Base-by-base conservation (phyloP, 2,329 filamentous ascomycete genomes). In the Penicillium sp. region DNA sequence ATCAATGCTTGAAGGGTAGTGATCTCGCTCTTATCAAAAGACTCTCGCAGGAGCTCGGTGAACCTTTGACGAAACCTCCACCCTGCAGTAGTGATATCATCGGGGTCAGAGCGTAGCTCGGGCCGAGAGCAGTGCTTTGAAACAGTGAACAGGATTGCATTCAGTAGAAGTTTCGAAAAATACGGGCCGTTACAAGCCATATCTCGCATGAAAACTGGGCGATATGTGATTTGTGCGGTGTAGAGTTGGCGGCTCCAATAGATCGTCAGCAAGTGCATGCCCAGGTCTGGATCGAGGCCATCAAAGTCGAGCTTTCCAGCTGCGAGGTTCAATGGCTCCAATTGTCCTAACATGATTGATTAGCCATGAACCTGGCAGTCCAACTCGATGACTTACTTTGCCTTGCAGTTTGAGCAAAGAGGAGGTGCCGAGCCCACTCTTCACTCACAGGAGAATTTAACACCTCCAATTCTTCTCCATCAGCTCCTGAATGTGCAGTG, bases 161-260 rank as follows among this genome's bases (percentile, higher is more conserved):
- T 84, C 0, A 85, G 71, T 0, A 85, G 75, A 0, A 85, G 69
- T 37, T 81, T 80, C 1, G 82, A 84, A 59, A 83, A 85, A 64
- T 84, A 83, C 0, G 81, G 81, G 0, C 84, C 84, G 1, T 72
- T 66, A 45, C 75, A 79, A 4, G 79, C 80, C 81, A 83, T 80
- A 52, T 82, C 80, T 2, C 81, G 70, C 80, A 83, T 83, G 53
- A 86, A 84, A 0, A 76, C 79, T 1, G 83, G 80, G 0, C 84
- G 79, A 66, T 85, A 85, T 1, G 79, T 81, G 33, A 84, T 74
- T 4, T 80, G 68, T 42, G 77, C 75, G 4, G 80, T 77, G 53
- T 83, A 79, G 55, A 84, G 81, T 60, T 85, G 83, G 14, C 83
- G 78, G 65, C 82, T 85, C 81, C 82, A 85, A 55, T 84, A 81